Base-by-base conservation (phyloP, 352 stramenopile species). In the Bremia lactucae region DNA sequence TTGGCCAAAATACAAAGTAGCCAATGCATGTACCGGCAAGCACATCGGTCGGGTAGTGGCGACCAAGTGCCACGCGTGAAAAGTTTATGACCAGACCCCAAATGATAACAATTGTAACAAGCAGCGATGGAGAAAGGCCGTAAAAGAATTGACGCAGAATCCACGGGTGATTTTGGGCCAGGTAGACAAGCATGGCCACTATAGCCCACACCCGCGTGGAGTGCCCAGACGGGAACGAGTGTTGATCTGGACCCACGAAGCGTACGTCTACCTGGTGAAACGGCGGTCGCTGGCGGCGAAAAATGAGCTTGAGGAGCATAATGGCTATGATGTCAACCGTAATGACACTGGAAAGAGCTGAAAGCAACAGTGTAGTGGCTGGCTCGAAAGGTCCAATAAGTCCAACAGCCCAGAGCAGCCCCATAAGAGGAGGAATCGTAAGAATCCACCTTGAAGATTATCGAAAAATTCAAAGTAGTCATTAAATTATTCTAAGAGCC, bases 191-290 rank as follows among this genome's bases (percentile, higher is more conserved):
- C 49, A 87, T 63, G 6, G 55, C 73, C 19, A 87, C 57, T 47
- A 91, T 67, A 37, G 72, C 74, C 60, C 76, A 85, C 16, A 70
- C 68, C 42, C 79, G 76, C 26, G 79, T 88, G 3, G 76, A 79
- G 54, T 91, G 79, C 29, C 79, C 79, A 2, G 79, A 91, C 7
- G 79, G 79, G 59, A 91, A 91, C 49, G 79, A 91, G 49, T 89
- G 78, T 60, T 91, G 69, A 55, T 91, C 79, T 0, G 79, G 75
- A 0, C 79, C 79, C 20, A 87, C 72, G 41, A 91, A 91, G 26
- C 79, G 72, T 31, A 69, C 52, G 45, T 91, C 76, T 31, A 57
- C 64, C 25, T 71, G 46, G 55, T 91, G 79, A 46, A 87, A 81
- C n/a, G 72, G 72, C 21, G 79, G 79, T 0, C 79, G 66, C 9